Conservation (phyloP, 2,329 filamentous ascomycete species). For the Metarhizium brunneum region DNA sequence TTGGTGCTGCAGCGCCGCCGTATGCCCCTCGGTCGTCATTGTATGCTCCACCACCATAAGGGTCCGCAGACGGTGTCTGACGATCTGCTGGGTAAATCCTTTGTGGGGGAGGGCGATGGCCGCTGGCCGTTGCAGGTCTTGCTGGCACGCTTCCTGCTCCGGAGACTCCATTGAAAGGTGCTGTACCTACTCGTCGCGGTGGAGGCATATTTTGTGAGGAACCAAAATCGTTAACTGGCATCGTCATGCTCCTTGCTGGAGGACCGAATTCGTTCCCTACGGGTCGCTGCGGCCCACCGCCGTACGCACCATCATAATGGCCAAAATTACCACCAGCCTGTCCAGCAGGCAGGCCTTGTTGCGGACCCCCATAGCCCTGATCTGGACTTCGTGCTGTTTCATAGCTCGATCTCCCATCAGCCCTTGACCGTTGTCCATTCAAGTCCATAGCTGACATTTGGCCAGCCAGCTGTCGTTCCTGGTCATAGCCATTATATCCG, state of each 20-base stretch:
- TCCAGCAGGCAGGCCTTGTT: constrained; percentile 17
- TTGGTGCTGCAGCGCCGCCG: constrained; percentile 8
- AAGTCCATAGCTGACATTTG: constrained; percentile 28
- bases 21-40: constrained; percentile 24
- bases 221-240: constrained; percentile 42
- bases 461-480: constrained; percentile 21
- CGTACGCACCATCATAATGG: constrained; percentile 18
- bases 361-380: constrained; percentile 19
- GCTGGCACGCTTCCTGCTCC: constrained; percentile 35
- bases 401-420: constrained; percentile 13
- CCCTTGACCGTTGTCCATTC: constrained; percentile 17
- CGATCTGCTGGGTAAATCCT: constrained; percentile 35
- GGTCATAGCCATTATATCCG: constrained; percentile 14
- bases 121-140: constrained; percentile 46
- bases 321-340: constrained; percentile 15
- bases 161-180: constrained; percentile 35
- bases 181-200: constrained; percentile 31
- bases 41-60: constrained; percentile 22
- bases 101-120: constrained; percentile 43
- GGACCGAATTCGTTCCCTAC: constrained; percentile 36
- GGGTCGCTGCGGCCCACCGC: constrained; percentile 18
- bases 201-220: constrained; percentile 27
- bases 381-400: constrained; percentile 17
- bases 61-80: constrained; percentile 28
- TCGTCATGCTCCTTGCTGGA: constrained; percentile 51